Evolutionary conservation across 495 filamentous ascomycete species (phyloP), one percentile per base, ranked within the genome.

Genomic region (Staphylotrichum longicolle): DNA sequence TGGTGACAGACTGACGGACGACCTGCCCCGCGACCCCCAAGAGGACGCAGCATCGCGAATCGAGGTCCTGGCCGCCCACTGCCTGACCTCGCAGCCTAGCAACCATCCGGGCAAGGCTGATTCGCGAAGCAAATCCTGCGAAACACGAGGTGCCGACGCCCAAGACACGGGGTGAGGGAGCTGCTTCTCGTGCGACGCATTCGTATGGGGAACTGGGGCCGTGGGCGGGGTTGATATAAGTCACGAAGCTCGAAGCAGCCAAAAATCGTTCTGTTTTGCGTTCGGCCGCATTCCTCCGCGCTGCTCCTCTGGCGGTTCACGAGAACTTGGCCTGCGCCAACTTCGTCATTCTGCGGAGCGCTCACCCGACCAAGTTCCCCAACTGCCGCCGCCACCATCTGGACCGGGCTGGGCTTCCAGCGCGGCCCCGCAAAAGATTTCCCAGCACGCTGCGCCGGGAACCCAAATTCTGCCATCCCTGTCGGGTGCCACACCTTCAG

Each of bases 271-370:
- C 9, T 20, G 30, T 27, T n/a, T 8, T n/a, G 14, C 30, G 35
- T 20, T 20, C 15, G 8, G 20, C 58, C 32, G 32, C 35, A 6
- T 54, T 48, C n/a, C 15, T 0, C 50, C 41, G 49, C 58, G 51
- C 46, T 8, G 42, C 46, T 30, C 14, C 34, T 5, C 33, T 34
- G 57, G 48, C 49, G 48, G 48, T 54, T 27, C 15, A 20, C 6
- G 20, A 55, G 32, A 49, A 53, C 58, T 54, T 52, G 57, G 49
- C 49, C 37, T 30, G 57, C 57, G 32, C 35, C 57, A 42, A 42
- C 48, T 45, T 60, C 57, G 57, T 60, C 57, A 60, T 60, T 40
- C 32, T 60, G 57, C 49, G 57, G 58, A 54, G 14, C 15, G 7
- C 32, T n/a, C 49, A 45, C n/a, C 32, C 49, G 14, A 37, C 47